These are phyloP conservation scores for Populus davidiana DNA, from an alignment of 345 rosid genomes.

Conservation along the genomic window DNA sequence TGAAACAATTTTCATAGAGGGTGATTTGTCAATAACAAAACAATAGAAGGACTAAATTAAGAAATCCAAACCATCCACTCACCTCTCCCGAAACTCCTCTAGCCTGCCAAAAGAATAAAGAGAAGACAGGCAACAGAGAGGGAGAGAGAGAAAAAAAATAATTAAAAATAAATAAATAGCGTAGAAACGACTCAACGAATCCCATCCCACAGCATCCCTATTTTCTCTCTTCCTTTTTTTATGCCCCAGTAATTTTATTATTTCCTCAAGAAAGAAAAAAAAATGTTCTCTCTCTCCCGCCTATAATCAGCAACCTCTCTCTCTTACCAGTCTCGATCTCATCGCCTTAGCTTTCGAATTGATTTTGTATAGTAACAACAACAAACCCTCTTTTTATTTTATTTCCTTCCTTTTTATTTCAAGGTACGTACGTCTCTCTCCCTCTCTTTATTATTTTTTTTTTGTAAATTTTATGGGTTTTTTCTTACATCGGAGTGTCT, in stretches of 20 bases:
- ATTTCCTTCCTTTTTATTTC: too few species aligned
- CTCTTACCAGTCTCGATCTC: slow-evolving; percentile 2
- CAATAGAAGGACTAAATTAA: too few species aligned
- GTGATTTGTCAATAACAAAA: too few species aligned
- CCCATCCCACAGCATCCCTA: background rate
- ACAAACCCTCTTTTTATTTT: too few species aligned
- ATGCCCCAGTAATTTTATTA: background rate
- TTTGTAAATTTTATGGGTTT: background rate
- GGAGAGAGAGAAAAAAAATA: too few species aligned
- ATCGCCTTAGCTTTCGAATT: slow-evolving; percentile 6
- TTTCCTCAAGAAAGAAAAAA: background rate
- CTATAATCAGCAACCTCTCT: background rate
- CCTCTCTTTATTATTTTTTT: too few species aligned
- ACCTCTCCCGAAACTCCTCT: too few species aligned
- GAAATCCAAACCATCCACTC: too few species aligned
- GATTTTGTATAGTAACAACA: background rate
- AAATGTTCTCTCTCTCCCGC: background rate
- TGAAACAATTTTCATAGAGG: too few species aligned
- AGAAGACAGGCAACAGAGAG: too few species aligned
- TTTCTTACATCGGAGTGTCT: background rate
- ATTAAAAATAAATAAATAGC: background rate
- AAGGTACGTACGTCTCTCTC: too few species aligned
- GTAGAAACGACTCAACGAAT: slow-evolving; percentile 12
- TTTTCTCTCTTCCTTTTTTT: background rate
- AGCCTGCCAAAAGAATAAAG: too few species aligned